phyloP scores from a whole-genome alignment of 2,329 filamentous ascomycete species.

The Raffaelea albimanens region DNA sequence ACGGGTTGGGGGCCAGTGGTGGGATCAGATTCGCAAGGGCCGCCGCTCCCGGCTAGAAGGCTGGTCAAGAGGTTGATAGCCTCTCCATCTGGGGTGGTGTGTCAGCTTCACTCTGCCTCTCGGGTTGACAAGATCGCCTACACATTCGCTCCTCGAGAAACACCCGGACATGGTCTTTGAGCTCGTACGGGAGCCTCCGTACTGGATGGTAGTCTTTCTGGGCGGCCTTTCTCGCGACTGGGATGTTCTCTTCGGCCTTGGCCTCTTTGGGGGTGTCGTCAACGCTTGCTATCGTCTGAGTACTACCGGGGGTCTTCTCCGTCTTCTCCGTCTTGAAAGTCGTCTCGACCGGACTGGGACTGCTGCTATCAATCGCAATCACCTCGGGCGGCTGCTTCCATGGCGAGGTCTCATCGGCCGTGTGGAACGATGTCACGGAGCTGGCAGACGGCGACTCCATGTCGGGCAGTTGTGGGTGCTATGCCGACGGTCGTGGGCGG shows the following conservation, averaged over 20 bases:
- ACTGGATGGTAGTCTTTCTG: conserved; percentile 38
- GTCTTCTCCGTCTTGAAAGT: not conserved
- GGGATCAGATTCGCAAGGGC: too few species aligned
- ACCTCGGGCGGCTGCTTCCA: not conserved
- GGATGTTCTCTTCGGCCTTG: not conserved
- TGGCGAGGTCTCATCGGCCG: not conserved
- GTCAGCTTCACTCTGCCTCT: not conserved
- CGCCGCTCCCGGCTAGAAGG: conserved; percentile 46
- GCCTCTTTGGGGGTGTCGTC: not conserved
- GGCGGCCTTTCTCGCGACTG: too few species aligned
- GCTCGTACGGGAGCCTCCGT: conserved; percentile 48
- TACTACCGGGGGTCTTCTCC: too few species aligned
- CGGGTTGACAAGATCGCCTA: conserved; percentile 10
- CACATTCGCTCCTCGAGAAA: conserved; percentile 65
- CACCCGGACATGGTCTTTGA: conserved; percentile 58
- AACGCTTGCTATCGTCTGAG: too few species aligned
- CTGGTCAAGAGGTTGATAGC: conserved; percentile 57
- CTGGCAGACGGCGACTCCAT: conserved; percentile 4
- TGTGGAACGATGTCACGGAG: conserved; percentile 5
- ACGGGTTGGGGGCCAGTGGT: too few species aligned
- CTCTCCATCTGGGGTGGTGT: conserved; percentile 36
- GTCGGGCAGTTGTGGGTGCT: not conserved
- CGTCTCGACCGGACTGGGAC: not conserved
- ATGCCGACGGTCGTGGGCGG: too few species aligned
- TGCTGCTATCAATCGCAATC: too few species aligned